phyloP scores from a whole-genome alignment of 2,329 filamentous ascomycete species.

The Tolypocladium amazonense region DNA sequence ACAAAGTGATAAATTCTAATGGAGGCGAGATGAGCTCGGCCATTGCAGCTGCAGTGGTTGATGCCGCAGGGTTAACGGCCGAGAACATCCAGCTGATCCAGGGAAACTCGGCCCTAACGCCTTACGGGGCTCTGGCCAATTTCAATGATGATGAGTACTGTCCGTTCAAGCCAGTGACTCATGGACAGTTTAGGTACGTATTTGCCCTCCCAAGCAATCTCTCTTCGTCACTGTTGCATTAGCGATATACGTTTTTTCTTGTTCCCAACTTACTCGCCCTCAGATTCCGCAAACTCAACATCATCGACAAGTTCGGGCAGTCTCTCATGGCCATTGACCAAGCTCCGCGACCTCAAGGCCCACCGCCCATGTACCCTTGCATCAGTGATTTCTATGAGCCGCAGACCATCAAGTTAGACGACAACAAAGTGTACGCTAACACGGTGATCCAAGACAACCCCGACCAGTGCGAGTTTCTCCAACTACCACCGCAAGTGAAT shows the following conservation, averaged over 20 bases:
- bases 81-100: slow-evolving; percentile 12
- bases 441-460: slow-evolving; percentile 10
- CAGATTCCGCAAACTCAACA: slow-evolving; percentile 31
- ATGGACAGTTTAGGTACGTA: slow-evolving; percentile 30
- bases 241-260: too few species aligned
- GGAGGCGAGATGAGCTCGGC: not conserved
- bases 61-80: slow-evolving; percentile 10
- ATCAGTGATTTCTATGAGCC: slow-evolving; percentile 23
- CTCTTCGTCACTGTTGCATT: too few species aligned
- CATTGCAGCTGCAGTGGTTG: not conserved
- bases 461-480: slow-evolving; percentile 21
- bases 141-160: slow-evolving; percentile 9
- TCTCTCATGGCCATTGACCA: slow-evolving; percentile 20
- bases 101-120: slow-evolving; percentile 18
- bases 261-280: too few species aligned
- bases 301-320: slow-evolving; percentile 40
- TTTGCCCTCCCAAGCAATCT: not conserved
- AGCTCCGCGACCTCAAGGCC: slow-evolving; percentile 4
- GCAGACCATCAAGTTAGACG: slow-evolving; percentile 8
- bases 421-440: slow-evolving; percentile 9
- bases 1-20: slow-evolving; percentile 7
- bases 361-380: slow-evolving; percentile 18
- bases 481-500: slow-evolving; percentile 31
- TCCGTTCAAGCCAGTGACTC: slow-evolving; percentile 34
- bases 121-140: slow-evolving; percentile 19